These are phyloP conservation scores for Neopestalotiopsis rosae DNA, from an alignment of 2,329 filamentous ascomycete genomes.

Conservation along the genomic window DNA sequence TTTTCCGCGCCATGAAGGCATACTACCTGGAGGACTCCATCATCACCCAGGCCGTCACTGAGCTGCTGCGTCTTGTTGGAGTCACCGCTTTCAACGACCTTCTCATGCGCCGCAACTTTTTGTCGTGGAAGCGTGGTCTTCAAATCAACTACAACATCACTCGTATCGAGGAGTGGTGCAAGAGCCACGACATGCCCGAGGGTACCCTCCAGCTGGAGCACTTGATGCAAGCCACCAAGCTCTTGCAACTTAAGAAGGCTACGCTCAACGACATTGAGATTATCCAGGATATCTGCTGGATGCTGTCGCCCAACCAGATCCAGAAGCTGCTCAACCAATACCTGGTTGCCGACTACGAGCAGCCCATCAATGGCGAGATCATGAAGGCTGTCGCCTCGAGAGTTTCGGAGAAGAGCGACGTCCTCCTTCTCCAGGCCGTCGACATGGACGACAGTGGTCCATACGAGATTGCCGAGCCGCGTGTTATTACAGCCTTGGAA, in stretches of 20 bases:
- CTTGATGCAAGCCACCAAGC: conserved; percentile 99
- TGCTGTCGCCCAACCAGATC: conserved; percentile 98
- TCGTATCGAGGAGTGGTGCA: conserved; percentile 99
- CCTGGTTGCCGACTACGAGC: conserved; percentile 97
- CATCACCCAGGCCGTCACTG: conserved; percentile 93
- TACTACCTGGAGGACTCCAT: conserved; percentile 97
- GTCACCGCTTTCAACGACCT: conserved; percentile 99
- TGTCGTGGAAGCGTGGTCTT: conserved; percentile 98
- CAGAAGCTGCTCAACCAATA: conserved; percentile 99
- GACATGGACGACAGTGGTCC: conserved; percentile 99
- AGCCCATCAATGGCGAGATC: conserved; percentile 98
- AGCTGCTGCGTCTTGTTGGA: conserved; percentile 89
- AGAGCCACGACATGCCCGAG: conserved; percentile 99
- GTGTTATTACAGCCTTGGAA: conserved; percentile 93
- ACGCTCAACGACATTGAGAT: conserved; percentile 99
- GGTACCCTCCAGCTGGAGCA: conserved; percentile 97
- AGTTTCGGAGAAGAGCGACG: conserved; percentile 98
- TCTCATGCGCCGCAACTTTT: conserved; percentile 96
- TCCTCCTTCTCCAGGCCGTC: conserved; percentile 88
- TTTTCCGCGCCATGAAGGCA: conserved; percentile 98
- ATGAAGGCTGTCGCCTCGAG: conserved; percentile 99
- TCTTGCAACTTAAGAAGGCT: conserved; percentile 97
- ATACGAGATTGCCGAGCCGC: conserved; percentile 96
- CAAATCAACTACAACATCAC: conserved; percentile 99
- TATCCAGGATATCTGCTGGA: conserved; percentile 99